These are phyloP conservation scores for Macrotyloma uniflorum DNA, from an alignment of 306 rosid species.

Conservation along the genomic window DNA sequence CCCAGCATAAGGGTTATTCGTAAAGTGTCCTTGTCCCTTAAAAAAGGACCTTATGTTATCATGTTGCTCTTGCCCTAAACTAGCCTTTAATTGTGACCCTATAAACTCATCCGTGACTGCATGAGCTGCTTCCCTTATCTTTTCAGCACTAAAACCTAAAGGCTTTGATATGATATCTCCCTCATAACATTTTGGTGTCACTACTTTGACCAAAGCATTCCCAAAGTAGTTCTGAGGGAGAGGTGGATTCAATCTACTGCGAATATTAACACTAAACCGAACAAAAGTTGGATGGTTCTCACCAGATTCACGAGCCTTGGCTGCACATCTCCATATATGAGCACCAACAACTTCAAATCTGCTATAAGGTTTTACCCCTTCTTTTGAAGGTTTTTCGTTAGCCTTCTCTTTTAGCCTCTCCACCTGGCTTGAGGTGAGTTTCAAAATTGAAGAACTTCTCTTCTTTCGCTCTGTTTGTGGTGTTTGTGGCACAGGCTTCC, in stretches of 20 bases:
- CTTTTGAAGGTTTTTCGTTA: neutral
- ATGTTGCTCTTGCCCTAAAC: neutral
- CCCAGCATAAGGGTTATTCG: neutral
- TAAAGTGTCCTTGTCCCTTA: neutral
- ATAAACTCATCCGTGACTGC: no score
- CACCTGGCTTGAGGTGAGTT: constrained; percentile 23
- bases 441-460: neutral
- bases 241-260: no score
- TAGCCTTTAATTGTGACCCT: no score
- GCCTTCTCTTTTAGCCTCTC: constrained; percentile 13
- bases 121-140: no score
- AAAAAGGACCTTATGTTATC: neutral
- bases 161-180: no score
- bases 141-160: no score
- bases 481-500: neutral
- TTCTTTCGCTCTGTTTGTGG: neutral
- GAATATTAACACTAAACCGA: no score
- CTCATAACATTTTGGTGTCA: neutral
- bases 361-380: neutral
- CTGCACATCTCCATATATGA: no score
- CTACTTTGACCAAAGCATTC: neutral
- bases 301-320: no score
- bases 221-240: constrained; percentile 27
- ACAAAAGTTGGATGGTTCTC: no score
- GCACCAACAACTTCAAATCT: no score